These are phyloP conservation scores for Aspergillus hiratsukae DNA, from an alignment of 2,329 filamentous ascomycete species.

Conservation along the genomic window DNA sequence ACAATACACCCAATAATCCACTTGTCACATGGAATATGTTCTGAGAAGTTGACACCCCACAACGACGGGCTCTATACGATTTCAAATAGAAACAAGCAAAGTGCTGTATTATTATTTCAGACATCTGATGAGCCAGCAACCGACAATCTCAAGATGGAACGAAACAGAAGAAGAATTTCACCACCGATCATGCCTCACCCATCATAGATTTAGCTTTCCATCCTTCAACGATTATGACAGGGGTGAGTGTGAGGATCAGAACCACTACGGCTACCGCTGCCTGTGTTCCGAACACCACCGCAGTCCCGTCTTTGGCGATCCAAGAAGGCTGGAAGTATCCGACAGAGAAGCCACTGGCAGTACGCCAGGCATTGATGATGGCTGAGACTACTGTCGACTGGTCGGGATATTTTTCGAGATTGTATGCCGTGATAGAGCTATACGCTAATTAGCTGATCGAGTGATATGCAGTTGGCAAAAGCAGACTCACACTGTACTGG, in stretches of 20 bases:
- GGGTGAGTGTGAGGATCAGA: constrained; percentile 24
- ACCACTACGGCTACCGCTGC: constrained; percentile 26
- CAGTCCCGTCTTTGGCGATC: constrained; percentile 29
- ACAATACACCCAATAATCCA: neutral
- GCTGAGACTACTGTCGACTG: constrained; percentile 32
- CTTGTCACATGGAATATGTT: neutral
- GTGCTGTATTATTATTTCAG: neutral
- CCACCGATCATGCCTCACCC: neutral
- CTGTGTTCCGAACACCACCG: constrained; percentile 32
- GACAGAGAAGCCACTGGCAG: constrained; percentile 35
- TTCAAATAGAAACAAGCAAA: neutral
- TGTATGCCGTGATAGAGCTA: constrained; percentile 34
- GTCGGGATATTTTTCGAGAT: constrained; percentile 33
- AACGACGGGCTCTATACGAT: neutral
- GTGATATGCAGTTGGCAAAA: neutral
- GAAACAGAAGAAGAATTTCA: neutral
- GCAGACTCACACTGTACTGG: constrained; percentile 29
- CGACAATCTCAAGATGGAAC: neutral
- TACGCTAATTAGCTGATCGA: neutral
- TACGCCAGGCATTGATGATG: constrained; percentile 39
- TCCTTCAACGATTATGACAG: constrained; percentile 18
- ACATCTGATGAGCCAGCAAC: neutral
- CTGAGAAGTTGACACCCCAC: neutral
- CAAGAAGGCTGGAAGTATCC: constrained; percentile 36
- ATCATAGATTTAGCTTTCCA: neutral